Conservation (phyloP, 1,284 basidiomycete genomes). For the Athelia sp. region DNA sequence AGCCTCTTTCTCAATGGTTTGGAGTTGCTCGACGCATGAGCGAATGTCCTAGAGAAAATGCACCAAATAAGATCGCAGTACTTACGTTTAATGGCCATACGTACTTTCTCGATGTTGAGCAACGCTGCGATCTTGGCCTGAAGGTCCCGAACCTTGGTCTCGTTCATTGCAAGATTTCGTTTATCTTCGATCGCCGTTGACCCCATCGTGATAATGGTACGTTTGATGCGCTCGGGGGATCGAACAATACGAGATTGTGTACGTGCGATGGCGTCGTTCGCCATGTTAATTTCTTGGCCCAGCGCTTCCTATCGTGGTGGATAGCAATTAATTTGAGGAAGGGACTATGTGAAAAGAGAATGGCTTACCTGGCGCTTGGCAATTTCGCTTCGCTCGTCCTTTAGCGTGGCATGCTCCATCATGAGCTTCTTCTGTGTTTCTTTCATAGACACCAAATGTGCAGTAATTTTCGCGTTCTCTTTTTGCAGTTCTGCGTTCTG, state of each 20-base stretch:
- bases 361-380: conserved; percentile 49
- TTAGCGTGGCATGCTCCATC: conserved; percentile 61
- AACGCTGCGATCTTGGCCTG: conserved; percentile 69
- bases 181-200: conserved; percentile 56
- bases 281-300: conserved; percentile 48
- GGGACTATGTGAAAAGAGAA: neutral
- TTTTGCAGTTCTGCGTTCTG: conserved; percentile 53
- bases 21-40: conserved; percentile 63
- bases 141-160: conserved; percentile 71
- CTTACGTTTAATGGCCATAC: conserved; percentile 1
- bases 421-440: conserved; percentile 55
- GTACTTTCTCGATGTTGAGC: conserved; percentile 69
- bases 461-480: conserved; percentile 59
- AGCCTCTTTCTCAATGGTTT: conserved; percentile 68
- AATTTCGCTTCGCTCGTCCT: conserved; percentile 57
- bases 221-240: conserved; percentile 81
- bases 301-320: conserved; percentile 46
- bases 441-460: conserved; percentile 62
- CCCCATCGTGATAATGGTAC: conserved; percentile 72
- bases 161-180: conserved; percentile 52
- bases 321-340: conserved; percentile 2
- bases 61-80: conserved; percentile 1
- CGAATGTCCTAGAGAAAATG: conserved; percentile 52
- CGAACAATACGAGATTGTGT: conserved; percentile 76
- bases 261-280: conserved; percentile 54